Evolutionary conservation across 106 monocot genomes (phyloP).

Genomic region (Platanthera zijinensis): DNA sequence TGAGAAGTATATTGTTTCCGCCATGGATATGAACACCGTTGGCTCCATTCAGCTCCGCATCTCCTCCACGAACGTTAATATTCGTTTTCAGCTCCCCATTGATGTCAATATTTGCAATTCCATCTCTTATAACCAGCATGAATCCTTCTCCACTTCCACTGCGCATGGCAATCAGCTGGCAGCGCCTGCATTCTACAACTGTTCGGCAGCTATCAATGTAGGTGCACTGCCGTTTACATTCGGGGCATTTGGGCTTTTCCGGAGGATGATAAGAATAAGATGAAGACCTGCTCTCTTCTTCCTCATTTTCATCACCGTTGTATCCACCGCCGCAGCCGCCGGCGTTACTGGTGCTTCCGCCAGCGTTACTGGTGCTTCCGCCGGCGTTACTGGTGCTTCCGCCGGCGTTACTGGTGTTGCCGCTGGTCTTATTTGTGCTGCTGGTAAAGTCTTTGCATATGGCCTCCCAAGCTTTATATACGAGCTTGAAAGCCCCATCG

Average conservation of each 20-base stretch:
- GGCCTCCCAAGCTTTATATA: constrained; percentile 5
- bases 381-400: too few species aligned
- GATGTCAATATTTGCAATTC: neutral
- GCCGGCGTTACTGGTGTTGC: too few species aligned
- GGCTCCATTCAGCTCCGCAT: neutral
- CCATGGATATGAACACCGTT: neutral
- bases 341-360: too few species aligned
- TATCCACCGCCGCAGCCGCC: neutral
- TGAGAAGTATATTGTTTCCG: neutral
- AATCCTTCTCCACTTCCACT: neutral
- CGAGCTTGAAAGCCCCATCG: constrained; percentile 14
- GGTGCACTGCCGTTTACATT: neutral
- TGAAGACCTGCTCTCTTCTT: neutral
- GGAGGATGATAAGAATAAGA: neutral
- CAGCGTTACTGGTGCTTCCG: too few species aligned
- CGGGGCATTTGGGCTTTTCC: neutral
- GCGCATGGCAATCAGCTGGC: neutral
- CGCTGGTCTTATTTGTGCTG: too few species aligned
- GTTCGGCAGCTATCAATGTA: neutral
- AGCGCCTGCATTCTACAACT: neutral
- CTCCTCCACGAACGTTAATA: neutral
- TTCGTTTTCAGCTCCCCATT: neutral
- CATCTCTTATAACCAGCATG: neutral
- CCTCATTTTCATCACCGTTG: neutral
- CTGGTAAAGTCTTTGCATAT: neutral